Evolutionary conservation across 192 early-diverging fungal genomes (phyloP), one percentile per base, ranked within the genome.

Genomic region (Rhizoclosmatium sp.): DNA sequence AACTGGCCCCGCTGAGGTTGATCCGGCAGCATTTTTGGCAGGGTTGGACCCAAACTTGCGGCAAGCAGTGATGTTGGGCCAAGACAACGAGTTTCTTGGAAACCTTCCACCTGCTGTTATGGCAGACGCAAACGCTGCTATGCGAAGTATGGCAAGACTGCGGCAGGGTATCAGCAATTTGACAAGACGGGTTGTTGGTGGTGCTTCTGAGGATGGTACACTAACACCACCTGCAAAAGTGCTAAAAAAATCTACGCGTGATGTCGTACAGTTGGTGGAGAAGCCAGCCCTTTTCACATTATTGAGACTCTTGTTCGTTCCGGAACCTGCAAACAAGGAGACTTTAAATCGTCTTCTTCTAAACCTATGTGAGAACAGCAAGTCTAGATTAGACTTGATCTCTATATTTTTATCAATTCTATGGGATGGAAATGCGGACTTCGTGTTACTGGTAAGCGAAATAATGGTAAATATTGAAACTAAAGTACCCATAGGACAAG

Each of bases 331-430:
- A 9, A 81, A 77, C 47, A 89, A 89, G 40, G 85, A 85, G 51
- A 82, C 91, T 7, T 73, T 95, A n/a, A 91, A 93, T 78, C 83
- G 86, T 42, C 70, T 94, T 16, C 81, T 97, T 49, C 84, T 92
- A 4, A 95, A 95, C 71, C 87, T 99, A 2, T 94, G 94, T 80
- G 96, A 97, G 81, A 98, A 98, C 80, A 92, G 89, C 49, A 93
- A 91, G 67, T 94, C 95, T 1, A 88, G 96, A 31, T 79, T 87
- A 10, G 96, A 99, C 65, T 80, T 98, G 3, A 87, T 99, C 23
- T 92, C 94, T 5, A 88, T 98, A 42, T 86, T 99, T 61, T 85
- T 99, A 59, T 93, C 91, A 21, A 91, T 97, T 39, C 85, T 99
- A 44, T 92, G 92, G 69, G 93, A 95, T 77, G 94, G 94, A 54